A percentile compares a stretch with the other conserved stretches of the same genome.
Conservation (phyloP, 192 early-diverging fungal species). For the Linnemannia hyalina region DNA sequence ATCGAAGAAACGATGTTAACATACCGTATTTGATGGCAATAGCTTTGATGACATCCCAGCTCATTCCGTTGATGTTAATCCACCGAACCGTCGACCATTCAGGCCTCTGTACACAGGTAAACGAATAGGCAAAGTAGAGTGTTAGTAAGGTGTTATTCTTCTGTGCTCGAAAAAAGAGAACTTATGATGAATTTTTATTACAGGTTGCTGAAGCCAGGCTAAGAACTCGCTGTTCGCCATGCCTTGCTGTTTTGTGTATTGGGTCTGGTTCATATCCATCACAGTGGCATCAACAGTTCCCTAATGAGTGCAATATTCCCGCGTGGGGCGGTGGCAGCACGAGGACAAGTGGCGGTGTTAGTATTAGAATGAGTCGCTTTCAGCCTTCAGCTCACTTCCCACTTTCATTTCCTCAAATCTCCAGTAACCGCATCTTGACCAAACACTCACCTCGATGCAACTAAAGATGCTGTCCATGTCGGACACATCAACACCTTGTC, state of each 20-base stretch:
- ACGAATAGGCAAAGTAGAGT: background rate
- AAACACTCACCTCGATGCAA: slow-evolving; percentile 32
- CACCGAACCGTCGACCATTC: slow-evolving; percentile 60
- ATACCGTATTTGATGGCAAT: slow-evolving; percentile 56
- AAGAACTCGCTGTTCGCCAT: slow-evolving; percentile 45
- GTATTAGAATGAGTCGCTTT: background rate
- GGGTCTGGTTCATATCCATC: slow-evolving; percentile 31
- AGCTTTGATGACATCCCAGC: slow-evolving; percentile 60
- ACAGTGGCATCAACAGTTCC: slow-evolving; percentile 32
- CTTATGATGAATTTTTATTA: background rate
- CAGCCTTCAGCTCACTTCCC: background rate
- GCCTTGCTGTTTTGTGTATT: slow-evolving; percentile 14
- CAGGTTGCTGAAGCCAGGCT: slow-evolving; percentile 36
- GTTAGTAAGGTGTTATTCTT: background rate
- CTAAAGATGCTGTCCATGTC: slow-evolving; percentile 52
- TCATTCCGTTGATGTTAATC: slow-evolving; percentile 67
- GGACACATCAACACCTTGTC: slow-evolving; percentile 46
- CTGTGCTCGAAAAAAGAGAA: background rate
- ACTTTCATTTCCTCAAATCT: background rate
- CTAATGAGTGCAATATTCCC: background rate
- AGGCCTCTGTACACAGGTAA: slow-evolving; percentile 32
- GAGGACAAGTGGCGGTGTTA: background rate
- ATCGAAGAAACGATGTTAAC: background rate
- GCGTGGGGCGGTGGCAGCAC: background rate
- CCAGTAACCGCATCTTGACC: background rate